These are phyloP conservation scores for Brassica balearica DNA, from an alignment of 441 rosid genomes.

Conservation along the genomic window DNA sequence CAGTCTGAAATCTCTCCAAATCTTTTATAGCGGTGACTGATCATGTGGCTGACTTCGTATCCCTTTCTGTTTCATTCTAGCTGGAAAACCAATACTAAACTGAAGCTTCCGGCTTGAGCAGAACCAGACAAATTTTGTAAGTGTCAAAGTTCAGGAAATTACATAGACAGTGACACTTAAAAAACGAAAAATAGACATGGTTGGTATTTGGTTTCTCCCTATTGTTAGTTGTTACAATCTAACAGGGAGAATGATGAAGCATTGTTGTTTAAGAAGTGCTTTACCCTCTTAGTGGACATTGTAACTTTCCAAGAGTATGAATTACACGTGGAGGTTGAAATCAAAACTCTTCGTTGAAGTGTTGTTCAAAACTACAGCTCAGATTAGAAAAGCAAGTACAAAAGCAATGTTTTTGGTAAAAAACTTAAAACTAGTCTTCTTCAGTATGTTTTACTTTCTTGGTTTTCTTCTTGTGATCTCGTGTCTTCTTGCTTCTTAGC, in stretches of 20 bases:
- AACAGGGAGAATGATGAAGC: constrained; percentile 23
- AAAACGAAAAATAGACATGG: constrained; percentile 23
- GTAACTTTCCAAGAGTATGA: constrained; percentile 17
- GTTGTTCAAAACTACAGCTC: constrained; percentile 35
- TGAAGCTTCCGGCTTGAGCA: constrained; percentile 88
- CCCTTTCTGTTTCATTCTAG: constrained; percentile 44
- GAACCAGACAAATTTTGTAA: constrained; percentile 21
- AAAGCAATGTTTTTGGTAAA: not conserved
- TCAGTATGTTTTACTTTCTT: constrained; percentile 35
- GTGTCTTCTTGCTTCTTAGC: constrained; percentile 35
- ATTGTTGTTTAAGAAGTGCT: constrained; percentile 21
- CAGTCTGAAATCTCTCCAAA: not conserved
- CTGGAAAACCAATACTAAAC: constrained; percentile 92
- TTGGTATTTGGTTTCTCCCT: constrained; percentile 18
- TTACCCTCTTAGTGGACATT: not conserved
- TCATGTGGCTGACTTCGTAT: not conserved
- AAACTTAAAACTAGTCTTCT: constrained; percentile 24
- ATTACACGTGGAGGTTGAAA: constrained; percentile 1
- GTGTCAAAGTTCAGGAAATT: not conserved
- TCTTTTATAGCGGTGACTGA: not conserved
- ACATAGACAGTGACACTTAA: not conserved
- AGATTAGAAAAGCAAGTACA: constrained; percentile 18
- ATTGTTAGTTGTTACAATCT: constrained; percentile 23
- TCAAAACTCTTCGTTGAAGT: constrained; percentile 15
- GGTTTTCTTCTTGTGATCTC: constrained; percentile 41